Conservation (phyloP, 2,329 filamentous ascomycete genomes). For the Hypoxylon sp. region DNA sequence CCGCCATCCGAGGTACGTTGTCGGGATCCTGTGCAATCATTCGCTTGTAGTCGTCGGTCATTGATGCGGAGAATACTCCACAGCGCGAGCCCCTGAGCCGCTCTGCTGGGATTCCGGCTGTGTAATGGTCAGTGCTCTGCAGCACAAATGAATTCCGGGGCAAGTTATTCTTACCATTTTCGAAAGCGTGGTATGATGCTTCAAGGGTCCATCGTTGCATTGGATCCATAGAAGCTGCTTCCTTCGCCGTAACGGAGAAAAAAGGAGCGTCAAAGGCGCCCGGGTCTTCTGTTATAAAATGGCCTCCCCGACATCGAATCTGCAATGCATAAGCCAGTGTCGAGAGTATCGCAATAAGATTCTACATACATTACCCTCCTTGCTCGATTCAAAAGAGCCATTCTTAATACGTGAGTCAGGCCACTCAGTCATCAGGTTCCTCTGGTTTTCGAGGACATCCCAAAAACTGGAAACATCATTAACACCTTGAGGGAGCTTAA, state of each 20-base stretch:
- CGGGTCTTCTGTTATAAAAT: conserved; percentile 57
- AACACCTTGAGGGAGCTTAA: conserved; percentile 57
- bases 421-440: conserved; percentile 55
- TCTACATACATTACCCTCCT: conserved; percentile 31
- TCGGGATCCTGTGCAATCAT: conserved; percentile 57
- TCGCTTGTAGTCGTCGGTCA: conserved; percentile 57
- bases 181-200: conserved; percentile 56
- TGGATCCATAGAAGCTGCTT: conserved; percentile 58
- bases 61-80: conserved; percentile 58
- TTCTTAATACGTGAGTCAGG: conserved; percentile 53
- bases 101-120: conserved; percentile 55
- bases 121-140: conserved; percentile 17
- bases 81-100: conserved; percentile 52
- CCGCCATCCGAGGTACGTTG: conserved; percentile 52
- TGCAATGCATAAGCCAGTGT: conserved; percentile 47
- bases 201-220: conserved; percentile 57
- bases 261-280: conserved; percentile 59
- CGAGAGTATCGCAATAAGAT: neutral
- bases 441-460: conserved; percentile 53
- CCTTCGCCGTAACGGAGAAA: conserved; percentile 57
- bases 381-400: conserved; percentile 48
- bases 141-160: neutral
- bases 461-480: conserved; percentile 55
- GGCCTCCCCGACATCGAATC: conserved; percentile 46
- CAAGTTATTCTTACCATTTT: conserved; percentile 52